These are phyloP conservation scores for Candida multigemmis DNA, from an alignment of 805 yeast species.

Conservation along the genomic window DNA sequence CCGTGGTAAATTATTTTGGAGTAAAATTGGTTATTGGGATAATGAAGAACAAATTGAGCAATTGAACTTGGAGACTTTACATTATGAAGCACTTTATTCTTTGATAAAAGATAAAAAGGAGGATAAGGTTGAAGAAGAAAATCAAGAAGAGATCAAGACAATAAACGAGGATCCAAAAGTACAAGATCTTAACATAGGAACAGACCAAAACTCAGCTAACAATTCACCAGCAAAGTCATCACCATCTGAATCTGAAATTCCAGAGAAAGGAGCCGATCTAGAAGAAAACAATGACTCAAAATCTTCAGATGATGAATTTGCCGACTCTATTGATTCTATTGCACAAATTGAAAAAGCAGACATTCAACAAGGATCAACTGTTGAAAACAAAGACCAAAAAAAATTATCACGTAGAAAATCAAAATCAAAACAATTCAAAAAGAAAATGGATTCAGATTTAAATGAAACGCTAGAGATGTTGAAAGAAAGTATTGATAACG, in stretches of 20 bases:
- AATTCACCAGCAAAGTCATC: background rate
- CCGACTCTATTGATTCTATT: constrained; percentile 5
- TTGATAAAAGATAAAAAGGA: constrained; percentile 5
- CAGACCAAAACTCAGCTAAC: background rate
- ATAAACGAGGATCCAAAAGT: constrained; percentile 1
- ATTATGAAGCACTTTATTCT: constrained; percentile 10
- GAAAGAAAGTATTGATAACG: constrained; percentile 23
- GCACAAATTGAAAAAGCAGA: background rate
- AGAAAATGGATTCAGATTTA: constrained; percentile 22
- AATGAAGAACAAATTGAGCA: constrained; percentile 26
- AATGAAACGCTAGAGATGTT: constrained; percentile 31
- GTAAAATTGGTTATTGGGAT: constrained; percentile 77
- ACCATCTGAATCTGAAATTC: background rate
- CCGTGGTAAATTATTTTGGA: constrained; percentile 73
- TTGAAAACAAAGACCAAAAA: background rate
- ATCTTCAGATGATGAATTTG: constrained; percentile 6
- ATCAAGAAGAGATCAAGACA: background rate
- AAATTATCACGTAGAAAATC: constrained; percentile 16
- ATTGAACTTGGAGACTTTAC: constrained; percentile 15
- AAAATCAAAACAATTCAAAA: constrained; percentile 23
- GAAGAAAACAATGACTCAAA: constrained; percentile 3
- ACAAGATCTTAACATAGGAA: background rate
- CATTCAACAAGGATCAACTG: background rate
- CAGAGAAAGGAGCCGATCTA: constrained; percentile 1
- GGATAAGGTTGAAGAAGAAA: constrained; percentile 1